Evolutionary conservation across 2,329 filamentous ascomycete species (phyloP), one percentile per base, ranked within the genome.

Genomic region (Cladosporium sp.): DNA sequence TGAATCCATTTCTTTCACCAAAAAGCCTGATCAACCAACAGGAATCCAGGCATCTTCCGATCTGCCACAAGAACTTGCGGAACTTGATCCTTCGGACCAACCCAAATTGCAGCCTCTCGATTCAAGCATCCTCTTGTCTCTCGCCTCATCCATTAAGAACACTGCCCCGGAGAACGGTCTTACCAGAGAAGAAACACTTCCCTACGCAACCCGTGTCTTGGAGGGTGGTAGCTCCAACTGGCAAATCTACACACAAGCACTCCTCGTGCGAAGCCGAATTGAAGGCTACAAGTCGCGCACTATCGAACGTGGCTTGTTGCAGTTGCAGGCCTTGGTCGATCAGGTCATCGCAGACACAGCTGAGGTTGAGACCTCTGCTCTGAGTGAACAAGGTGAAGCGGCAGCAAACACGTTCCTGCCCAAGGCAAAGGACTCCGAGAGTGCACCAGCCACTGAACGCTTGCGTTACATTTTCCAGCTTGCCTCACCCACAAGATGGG

Each of bases 241-340:
- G 93, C 93, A 97, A 67, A 85, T 96, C 29, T 97, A 97, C 65
- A 96, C 93, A 0, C 91, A 97, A 64, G 93, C 90, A 0, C 75
- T 98, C 7, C 76, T 98, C 0, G 87, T 97, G 1, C 80, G 93
- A 38, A 95, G 88, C 53, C 79, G 93, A 13, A 92, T 97, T 49
- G 93, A 98, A 68, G 78, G 91, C 0, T 91, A 94, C 69, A 81
- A 83, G 47, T 88, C 91, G 47, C 79, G 92, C 49, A 98, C 93
- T 0, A 78, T 94, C 32, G 93, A 98, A 70, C 78, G 93, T 53
- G 88, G 89, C 39, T 82, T 98, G 0, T 73, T 98, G 16, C 93
- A 98, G 69, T 79, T 98, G 58, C 93, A 98, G 69, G 91, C 91
- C 1, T 82, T 98, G 0, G 91, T 96, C 1, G 93, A 98, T 59